These are phyloP conservation scores for Aspergillus ostianus DNA, from an alignment of 495 filamentous ascomycete genomes.

Conservation along the genomic window DNA sequence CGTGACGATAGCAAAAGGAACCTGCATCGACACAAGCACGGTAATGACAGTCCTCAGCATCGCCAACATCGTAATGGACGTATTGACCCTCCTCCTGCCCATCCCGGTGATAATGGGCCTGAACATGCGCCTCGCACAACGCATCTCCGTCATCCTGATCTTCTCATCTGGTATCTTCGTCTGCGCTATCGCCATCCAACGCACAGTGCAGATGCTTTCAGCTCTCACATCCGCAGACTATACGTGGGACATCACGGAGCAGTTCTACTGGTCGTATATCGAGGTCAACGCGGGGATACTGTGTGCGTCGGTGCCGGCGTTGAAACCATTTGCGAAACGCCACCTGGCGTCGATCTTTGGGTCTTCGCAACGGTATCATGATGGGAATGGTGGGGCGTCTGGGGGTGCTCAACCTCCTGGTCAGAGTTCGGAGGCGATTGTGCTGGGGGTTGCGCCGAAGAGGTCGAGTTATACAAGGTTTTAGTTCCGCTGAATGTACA, in stretches of 20 bases:
- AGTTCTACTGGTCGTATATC: not conserved
- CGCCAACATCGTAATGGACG: slow-evolving; percentile 1
- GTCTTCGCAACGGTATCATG: not conserved
- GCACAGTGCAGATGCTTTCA: not conserved
- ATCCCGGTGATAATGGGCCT: not conserved
- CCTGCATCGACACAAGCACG: not conserved
- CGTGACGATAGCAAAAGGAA: not conserved
- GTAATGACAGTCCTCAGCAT: not conserved
- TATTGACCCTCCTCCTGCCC: not conserved
- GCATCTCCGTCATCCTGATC: not conserved
- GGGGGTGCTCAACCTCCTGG: not conserved
- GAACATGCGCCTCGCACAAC: not conserved
- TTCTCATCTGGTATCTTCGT: not conserved
- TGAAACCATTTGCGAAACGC: not conserved
- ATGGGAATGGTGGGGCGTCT: too few relatives aligned
- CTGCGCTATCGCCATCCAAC: not conserved
- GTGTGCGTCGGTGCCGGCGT: not conserved
- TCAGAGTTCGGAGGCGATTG: not conserved
- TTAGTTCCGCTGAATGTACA: not conserved
- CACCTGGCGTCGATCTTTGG: not conserved
- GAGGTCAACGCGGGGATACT: not conserved
- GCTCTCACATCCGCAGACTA: not conserved
- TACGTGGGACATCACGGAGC: not conserved
- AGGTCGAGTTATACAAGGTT: not conserved
- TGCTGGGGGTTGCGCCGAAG: not conserved